These are phyloP conservation scores for Lathyrus aphaca DNA, from an alignment of 306 rosid genomes.

Conservation along the genomic window DNA sequence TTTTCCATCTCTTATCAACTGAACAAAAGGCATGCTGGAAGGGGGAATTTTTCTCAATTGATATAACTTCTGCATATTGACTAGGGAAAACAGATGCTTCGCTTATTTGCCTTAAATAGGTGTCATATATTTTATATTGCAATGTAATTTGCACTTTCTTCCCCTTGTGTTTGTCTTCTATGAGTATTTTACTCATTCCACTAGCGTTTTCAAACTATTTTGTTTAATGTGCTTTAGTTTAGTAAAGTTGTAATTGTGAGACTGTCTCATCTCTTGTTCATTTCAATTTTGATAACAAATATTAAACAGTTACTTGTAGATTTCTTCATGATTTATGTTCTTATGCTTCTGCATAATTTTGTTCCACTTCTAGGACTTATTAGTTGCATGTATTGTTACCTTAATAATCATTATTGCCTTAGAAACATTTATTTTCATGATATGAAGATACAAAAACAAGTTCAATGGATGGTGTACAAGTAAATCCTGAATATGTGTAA, in stretches of 20 bases:
- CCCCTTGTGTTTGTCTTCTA: constrained; percentile 32
- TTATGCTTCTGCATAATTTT: constrained; percentile 4
- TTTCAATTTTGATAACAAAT: constrained; percentile 37
- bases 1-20: constrained; percentile 40
- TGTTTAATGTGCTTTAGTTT: constrained; percentile 37
- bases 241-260: constrained; percentile 50
- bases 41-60: constrained; percentile 38
- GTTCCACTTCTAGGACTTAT: background rate
- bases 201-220: constrained; percentile 41
- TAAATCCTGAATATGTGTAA: too few species aligned
- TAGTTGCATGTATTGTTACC: background rate
- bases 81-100: constrained; percentile 40
- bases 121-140: constrained; percentile 35
- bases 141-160: constrained; percentile 44
- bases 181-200: constrained; percentile 33
- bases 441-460: background rate
- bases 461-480: background rate
- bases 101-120: constrained; percentile 39
- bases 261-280: constrained; percentile 39
- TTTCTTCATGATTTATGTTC: constrained; percentile 14
- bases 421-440: background rate
- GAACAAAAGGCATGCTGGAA: constrained; percentile 43
- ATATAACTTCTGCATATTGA: constrained; percentile 45
- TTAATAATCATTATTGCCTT: background rate
- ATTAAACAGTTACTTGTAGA: constrained; percentile 36